A percentile compares a stretch with the other conserved stretches of the same genome.
phyloP scores from a whole-genome alignment of 1,139 yeast species.

The Tardiomyces depauwii region DNA sequence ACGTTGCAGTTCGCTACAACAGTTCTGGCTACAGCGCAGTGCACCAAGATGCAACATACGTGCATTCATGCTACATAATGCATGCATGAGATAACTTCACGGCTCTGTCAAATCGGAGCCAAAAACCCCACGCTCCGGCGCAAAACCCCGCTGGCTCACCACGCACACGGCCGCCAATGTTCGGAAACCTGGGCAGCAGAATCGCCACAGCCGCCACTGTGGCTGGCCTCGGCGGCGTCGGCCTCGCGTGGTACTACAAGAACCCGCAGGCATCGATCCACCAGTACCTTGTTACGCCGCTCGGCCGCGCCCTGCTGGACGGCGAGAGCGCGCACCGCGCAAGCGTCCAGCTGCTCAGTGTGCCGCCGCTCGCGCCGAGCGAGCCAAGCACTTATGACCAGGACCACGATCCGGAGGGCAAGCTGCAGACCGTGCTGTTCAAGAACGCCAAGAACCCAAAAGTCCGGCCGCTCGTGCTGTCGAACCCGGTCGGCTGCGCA shows the following conservation, averaged over 20 bases:
- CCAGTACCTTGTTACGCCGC: slow-evolving; percentile 70
- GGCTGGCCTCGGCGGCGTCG: slow-evolving; percentile 28
- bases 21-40: too few species aligned
- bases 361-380: slow-evolving; percentile 25
- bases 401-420: slow-evolving; percentile 20
- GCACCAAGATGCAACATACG: too few species aligned
- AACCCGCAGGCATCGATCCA: slow-evolving; percentile 80
- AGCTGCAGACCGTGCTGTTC: slow-evolving; percentile 20
- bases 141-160: too few species aligned
- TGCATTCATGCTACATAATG: too few species aligned
- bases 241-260: slow-evolving; percentile 28
- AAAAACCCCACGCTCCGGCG: too few species aligned
- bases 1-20: too few species aligned
- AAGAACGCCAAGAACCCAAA: slow-evolving; percentile 16
- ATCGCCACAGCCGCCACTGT: slow-evolving; percentile 14
- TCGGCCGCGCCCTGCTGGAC: slow-evolving; percentile 56
- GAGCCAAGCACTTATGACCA: slow-evolving; percentile 21
- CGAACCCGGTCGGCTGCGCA: slow-evolving; percentile 84
- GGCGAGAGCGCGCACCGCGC: slow-evolving; percentile 79
- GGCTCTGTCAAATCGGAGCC: too few species aligned
- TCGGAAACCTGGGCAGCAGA: background rate
- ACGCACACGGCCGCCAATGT: background rate
- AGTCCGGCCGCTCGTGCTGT: slow-evolving; percentile 28
- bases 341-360: slow-evolving; percentile 60
- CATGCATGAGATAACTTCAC: too few species aligned